A percentile compares a stretch with the other conserved stretches of the same genome.
Conservation (phyloP, 768 basidiomycete species). For the Mrakia gelida region DNA sequence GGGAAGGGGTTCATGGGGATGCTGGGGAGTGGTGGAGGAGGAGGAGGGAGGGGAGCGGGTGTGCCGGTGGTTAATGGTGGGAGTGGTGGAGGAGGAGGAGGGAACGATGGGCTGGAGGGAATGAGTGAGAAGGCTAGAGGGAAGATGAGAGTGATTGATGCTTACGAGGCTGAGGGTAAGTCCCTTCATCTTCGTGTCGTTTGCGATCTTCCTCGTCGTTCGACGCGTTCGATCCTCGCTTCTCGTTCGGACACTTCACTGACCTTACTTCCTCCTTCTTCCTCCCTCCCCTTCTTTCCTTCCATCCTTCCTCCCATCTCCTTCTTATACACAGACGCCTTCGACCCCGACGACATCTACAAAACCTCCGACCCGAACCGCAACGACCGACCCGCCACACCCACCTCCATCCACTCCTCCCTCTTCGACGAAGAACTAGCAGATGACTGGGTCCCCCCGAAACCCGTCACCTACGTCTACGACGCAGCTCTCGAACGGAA, state of each 20-base stretch:
- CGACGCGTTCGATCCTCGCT: not conserved
- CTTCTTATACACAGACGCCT: conserved; percentile 17
- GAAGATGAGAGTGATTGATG: conserved; percentile 28
- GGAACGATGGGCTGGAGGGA: not conserved
- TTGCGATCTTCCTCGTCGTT: no score
- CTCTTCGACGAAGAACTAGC: conserved; percentile 19
- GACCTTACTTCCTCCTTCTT: not conserved
- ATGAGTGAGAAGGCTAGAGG: conserved; percentile 30
- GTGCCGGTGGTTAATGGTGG: not conserved
- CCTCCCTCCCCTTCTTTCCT: not conserved
- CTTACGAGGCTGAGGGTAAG: conserved; percentile 28
- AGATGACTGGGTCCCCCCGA: conserved; percentile 27
- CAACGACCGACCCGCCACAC: not conserved
- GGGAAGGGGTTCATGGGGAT: conserved; percentile 14
- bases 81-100: not conserved
- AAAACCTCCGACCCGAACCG: conserved; percentile 14
- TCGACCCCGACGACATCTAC: conserved; percentile 34
- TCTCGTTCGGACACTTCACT: not conserved
- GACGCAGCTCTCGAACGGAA: conserved; percentile 32
- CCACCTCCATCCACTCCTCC: conserved; percentile 14
- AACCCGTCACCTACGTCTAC: conserved; percentile 28
- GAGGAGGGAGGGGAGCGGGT: not conserved
- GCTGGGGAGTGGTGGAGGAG: conserved; percentile 1
- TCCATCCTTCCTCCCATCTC: not conserved
- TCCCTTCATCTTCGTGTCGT: no score